Conservation (phyloP, 345 rosid genomes). For the Melaleuca alternifolia region DNA sequence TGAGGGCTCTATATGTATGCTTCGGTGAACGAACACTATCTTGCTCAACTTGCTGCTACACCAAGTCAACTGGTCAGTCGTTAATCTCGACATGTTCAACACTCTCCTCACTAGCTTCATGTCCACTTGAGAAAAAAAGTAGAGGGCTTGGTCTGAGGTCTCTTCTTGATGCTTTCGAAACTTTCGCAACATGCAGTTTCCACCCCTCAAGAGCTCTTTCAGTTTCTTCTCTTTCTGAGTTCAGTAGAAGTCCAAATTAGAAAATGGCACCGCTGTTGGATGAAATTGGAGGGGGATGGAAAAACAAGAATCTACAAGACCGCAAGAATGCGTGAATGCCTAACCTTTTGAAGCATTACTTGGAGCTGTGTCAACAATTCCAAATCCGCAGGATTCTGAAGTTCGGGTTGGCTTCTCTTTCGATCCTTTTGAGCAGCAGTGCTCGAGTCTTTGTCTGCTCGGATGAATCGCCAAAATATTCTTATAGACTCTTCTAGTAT, state of each 20-base stretch:
- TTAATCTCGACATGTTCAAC: conserved; percentile 65
- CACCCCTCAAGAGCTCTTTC: conserved; percentile 39
- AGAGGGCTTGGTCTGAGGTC: conserved; percentile 47
- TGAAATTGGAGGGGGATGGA: neutral
- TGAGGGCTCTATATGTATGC: conserved; percentile 68
- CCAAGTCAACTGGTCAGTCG: conserved; percentile 73
- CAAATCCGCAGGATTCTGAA: conserved; percentile 36
- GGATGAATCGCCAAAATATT: conserved; percentile 75
- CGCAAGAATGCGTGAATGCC: neutral
- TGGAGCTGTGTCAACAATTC: conserved; percentile 43
- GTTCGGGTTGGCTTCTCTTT: conserved; percentile 47
- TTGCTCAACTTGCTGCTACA: conserved; percentile 52
- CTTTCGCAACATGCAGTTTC: conserved; percentile 45
- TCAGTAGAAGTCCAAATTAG: neutral
- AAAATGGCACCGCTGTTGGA: neutral
- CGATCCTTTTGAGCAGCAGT: conserved; percentile 19
- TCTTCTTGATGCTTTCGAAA: conserved; percentile 30
- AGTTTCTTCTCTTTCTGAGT: conserved; percentile 64
- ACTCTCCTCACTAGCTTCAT: conserved; percentile 82
- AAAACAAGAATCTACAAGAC: neutral
- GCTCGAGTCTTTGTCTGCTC: conserved; percentile 59
- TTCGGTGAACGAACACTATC: conserved; percentile 53
- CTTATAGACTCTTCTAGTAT: conserved; percentile 87
- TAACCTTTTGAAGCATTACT: conserved; percentile 58
- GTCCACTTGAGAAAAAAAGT: conserved; percentile 88